Evolutionary conservation across 1,284 basidiomycete genomes (phyloP), one percentile per base, ranked within the genome.

Genomic region (Athelia psychrophila): DNA sequence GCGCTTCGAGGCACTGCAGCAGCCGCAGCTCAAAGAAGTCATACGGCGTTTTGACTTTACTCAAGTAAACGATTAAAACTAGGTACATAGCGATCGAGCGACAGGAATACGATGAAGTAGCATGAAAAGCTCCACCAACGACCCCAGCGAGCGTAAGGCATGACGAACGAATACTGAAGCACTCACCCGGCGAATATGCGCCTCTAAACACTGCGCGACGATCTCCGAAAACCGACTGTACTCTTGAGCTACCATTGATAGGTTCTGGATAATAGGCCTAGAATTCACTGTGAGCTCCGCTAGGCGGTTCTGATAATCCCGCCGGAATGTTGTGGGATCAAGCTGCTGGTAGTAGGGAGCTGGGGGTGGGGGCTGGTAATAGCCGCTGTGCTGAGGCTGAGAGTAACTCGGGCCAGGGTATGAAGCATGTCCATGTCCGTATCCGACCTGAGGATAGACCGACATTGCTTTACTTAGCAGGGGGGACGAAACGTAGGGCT

Each of bases 241-340:
- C 55, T 96, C 90, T 75, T 94, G 90, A 32, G 97, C 95, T 62
- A 94, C 83, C 77, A 96, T 84, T 25, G 96, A 98, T n/a, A 99
- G 75, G 56, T 83, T 84, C 72, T 96, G 95, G 62, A 99, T 99
- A 59, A 98, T 88, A 15, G 94, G 92, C 65, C 95, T 89, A 59
- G 95, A 97, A 73, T 99, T 99, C 77, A 96, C 87, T 40, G 88
- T 95, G 56, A 99, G 86, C 60, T 90, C 83, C 62, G 84, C 78
- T 54, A 98, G 84, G 54, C 93, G 88, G 47, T 76, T 70, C 57
- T 81, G 71, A 71, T 89, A 94, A 69, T 92, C 88, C 71, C 83
- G 83, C 59, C 92, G 88, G 71, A 95, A 95, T 32, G 80, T 78
- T 64, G 79, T 79, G 30, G 91, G 82, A 68, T 91, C 88, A 72